Evolutionary conservation across 345 rosid genomes (phyloP).

Genomic region (Streptanthus diversifolius): DNA sequence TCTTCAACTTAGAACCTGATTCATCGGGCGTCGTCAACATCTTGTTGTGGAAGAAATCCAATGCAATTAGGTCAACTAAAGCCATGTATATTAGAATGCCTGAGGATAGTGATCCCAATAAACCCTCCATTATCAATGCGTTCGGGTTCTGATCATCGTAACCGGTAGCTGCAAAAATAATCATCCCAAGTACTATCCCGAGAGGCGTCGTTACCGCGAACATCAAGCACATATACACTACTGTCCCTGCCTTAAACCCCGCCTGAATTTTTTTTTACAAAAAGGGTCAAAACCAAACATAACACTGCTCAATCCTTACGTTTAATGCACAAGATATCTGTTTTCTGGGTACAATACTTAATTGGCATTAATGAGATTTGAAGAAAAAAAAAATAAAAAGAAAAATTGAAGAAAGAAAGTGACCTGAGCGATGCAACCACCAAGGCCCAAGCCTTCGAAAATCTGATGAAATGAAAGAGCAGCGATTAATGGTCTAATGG

Average conservation of each 20-base stretch:
- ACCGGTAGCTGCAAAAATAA: slow-evolving; percentile 68
- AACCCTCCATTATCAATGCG: slow-evolving; percentile 83
- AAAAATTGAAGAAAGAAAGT: not conserved
- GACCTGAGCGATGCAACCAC: slow-evolving; percentile 99
- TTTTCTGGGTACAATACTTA: no score
- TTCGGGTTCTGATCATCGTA: slow-evolving; percentile 72
- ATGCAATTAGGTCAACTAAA: slow-evolving; percentile 82
- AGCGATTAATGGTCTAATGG: slow-evolving; percentile 78
- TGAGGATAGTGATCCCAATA: slow-evolving; percentile 77
- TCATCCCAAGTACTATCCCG: slow-evolving; percentile 84
- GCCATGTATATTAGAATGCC: slow-evolving; percentile 95
- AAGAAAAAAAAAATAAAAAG: not conserved
- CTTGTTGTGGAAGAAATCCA: slow-evolving; percentile 91
- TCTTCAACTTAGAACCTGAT: slow-evolving; percentile 61
- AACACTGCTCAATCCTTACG: no score
- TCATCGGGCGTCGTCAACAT: slow-evolving; percentile 36
- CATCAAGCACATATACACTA: slow-evolving; percentile 85
- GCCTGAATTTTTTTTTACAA: slow-evolving; percentile 63
- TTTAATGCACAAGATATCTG: no score
- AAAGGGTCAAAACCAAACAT: not conserved
- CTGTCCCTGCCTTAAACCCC: slow-evolving; percentile 66
- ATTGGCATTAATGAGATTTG: not conserved
- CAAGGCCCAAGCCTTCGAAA: slow-evolving; percentile 95
- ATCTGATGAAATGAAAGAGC: slow-evolving; percentile 93
- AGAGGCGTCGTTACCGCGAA: slow-evolving; percentile 87